Base-by-base conservation (phyloP, 768 basidiomycete species). In the Clavulina sp. region DNA sequence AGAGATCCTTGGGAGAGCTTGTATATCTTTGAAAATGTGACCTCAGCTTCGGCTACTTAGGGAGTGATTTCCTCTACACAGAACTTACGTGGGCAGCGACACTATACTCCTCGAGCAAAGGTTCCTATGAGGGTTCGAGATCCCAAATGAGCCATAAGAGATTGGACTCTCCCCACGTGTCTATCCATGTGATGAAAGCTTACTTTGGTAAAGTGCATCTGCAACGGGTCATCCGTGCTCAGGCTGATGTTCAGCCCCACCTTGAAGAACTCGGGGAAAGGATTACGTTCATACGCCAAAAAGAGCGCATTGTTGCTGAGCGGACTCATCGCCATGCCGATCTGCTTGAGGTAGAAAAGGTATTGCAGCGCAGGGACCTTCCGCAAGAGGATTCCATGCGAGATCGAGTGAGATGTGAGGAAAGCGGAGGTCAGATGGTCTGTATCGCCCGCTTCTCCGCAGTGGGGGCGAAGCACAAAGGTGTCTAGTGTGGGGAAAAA, bases 141-240 rank as follows among this genome's bases (percentile, higher is more conserved):
- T 6, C 1, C 30, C 5, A 30, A 47, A 19, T 7, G 34, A 38
- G 7, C 34, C n/a, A n/a, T n/a, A n/a, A n/a, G n/a, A n/a, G n/a
- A n/a, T n/a, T n/a, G n/a, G n/a, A 9, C 19, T 3, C 29, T 54
- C 28, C 28, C n/a, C 21, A 52, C n/a, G n/a, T n/a, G 13, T 18
- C 6, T 16, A 52, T 57, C 48, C 32, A 51, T 51, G 21, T 38
- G 36, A 13, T 9, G 5, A 29, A 60, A 38, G 54, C 73, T 31
- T 48, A 81, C 91, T 73, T 95, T 95, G 29, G 95, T 97, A 66
- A 97, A 95, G 68, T 97, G 93, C 69, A 99, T 95, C 67, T 97
- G 93, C 34, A 92, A 68, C 3, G 87, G 89, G 62, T 91, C 88
- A 64, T 96, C 93, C 1, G 93, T 96, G 57, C 91, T 93, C 65